These are phyloP conservation scores for Circinella minor DNA, from an alignment of 371 early-diverging fungal genomes.

Conservation along the genomic window DNA sequence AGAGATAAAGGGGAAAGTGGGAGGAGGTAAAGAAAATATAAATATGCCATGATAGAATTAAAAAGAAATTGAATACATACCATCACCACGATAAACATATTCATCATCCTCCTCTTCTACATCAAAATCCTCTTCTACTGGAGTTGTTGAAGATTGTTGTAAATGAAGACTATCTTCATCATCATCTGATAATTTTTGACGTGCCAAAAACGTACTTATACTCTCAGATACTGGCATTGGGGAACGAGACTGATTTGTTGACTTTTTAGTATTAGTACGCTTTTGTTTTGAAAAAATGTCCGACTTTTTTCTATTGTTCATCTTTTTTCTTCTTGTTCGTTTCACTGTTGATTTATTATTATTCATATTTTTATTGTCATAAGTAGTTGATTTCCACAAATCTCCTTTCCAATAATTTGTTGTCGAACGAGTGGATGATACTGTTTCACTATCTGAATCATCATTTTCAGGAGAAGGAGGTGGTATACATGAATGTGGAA, in stretches of 20 bases:
- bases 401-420: neutral
- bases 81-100: conserved; percentile 9
- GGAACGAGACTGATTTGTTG: neutral
- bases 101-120: conserved; percentile 25
- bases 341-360: neutral
- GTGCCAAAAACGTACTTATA: conserved; percentile 22
- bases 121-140: conserved; percentile 14
- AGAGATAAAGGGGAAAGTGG: no score
- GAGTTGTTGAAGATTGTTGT: conserved; percentile 3
- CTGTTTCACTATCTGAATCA: conserved; percentile 12
- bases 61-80: neutral
- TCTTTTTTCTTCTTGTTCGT: neutral
- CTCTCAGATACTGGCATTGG: conserved; percentile 14
- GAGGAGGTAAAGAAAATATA: no score
- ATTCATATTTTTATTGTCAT: neutral
- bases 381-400: neutral
- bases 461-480: conserved; percentile 3
- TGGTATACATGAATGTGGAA: neutral
- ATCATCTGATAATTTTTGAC: conserved; percentile 18
- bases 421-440: neutral
- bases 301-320: conserved; percentile 14
- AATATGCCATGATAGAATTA: neutral
- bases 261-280: conserved; percentile 2
- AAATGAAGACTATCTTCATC: neutral
- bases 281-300: conserved; percentile 14